These are phyloP conservation scores for Brettanomyces nanus DNA, from an alignment of 805 yeast species.

Conservation along the genomic window DNA sequence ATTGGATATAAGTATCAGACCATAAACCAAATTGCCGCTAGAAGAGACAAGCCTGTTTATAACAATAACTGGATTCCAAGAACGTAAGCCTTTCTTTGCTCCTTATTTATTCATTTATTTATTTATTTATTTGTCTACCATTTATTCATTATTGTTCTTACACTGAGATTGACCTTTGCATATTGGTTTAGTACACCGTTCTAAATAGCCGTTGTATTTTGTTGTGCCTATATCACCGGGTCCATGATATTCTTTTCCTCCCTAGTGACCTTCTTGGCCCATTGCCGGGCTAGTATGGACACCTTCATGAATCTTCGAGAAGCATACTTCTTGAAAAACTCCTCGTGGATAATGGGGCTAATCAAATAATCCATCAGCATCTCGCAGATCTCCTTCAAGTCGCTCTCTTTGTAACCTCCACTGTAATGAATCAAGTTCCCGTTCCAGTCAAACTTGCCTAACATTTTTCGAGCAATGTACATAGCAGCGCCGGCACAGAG, in stretches of 20 bases:
- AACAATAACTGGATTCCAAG: conserved; percentile 22
- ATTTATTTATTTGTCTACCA: conserved; percentile 3
- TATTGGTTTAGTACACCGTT: no score
- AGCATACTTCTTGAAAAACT: conserved; percentile 88
- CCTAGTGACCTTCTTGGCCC: conserved; percentile 59
- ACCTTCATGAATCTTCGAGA: conserved; percentile 84
- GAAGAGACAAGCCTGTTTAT: conserved; percentile 24
- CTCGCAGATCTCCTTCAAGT: conserved; percentile 63
- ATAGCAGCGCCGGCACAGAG: conserved; percentile 81
- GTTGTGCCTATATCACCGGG: conserved; percentile 20
- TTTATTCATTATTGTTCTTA: no score
- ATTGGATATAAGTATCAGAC: conserved; percentile 25
- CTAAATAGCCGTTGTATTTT: no score
- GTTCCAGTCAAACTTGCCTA: conserved; percentile 67
- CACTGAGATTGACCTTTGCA: no score
- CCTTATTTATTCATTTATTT: neutral
- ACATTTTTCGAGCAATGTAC: conserved; percentile 70
- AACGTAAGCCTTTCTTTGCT: conserved; percentile 7
- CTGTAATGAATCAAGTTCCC: conserved; percentile 83
- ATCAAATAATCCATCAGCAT: conserved; percentile 70
- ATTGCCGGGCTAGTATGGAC: conserved; percentile 67
- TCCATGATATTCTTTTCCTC: conserved; percentile 38
- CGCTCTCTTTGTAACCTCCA: conserved; percentile 76
- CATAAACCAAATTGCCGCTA: conserved; percentile 19
- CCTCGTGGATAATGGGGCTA: conserved; percentile 82